A percentile compares a stretch with the other conserved stretches of the same genome.
Conservation (phyloP, 345 rosid species). For the Salix brachista region DNA sequence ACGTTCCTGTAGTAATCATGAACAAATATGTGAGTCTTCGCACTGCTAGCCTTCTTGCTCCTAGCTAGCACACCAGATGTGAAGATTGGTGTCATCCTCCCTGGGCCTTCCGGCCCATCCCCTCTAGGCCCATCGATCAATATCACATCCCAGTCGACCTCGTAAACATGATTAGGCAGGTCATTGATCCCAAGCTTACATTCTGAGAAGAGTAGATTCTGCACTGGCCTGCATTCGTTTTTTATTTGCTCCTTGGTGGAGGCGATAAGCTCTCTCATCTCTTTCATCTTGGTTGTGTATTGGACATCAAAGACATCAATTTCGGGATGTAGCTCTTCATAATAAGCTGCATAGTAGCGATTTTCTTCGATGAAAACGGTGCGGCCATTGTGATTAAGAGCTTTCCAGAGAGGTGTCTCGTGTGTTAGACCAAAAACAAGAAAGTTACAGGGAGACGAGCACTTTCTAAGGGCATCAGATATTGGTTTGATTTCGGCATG, state of each 20-base stretch:
- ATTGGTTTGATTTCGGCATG: slow-evolving; percentile 68
- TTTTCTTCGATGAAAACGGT: slow-evolving; percentile 90
- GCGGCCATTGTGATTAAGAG: slow-evolving; percentile 81
- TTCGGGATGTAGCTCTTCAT: slow-evolving; percentile 84
- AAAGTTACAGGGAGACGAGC: slow-evolving; percentile 81
- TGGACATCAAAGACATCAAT: slow-evolving; percentile 88
- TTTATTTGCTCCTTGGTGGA: slow-evolving; percentile 49
- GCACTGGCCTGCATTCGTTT: slow-evolving; percentile 88
- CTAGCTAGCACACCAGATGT: slow-evolving; percentile 89
- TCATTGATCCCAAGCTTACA: slow-evolving; percentile 82
- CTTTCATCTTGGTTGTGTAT: slow-evolving; percentile 74
- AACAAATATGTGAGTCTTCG: slow-evolving; percentile 73
- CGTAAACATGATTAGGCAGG: slow-evolving; percentile 88
- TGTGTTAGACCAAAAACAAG: slow-evolving; percentile 86
- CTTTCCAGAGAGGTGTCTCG: slow-evolving; percentile 93
- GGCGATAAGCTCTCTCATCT: slow-evolving; percentile 53
- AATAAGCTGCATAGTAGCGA: slow-evolving; percentile 88
- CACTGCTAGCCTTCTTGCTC: slow-evolving; percentile 70
- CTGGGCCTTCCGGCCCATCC: slow-evolving; percentile 60
- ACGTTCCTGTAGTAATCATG: slow-evolving; percentile 81
- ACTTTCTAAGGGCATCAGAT: slow-evolving; percentile 73
- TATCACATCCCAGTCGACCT: slow-evolving; percentile 94
- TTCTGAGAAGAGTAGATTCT: slow-evolving; percentile 82
- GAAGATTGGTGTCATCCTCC: slow-evolving; percentile 86
- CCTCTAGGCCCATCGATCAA: slow-evolving; percentile 95